Base-by-base conservation (phyloP, 2,329 filamentous ascomycete species). In the Fusarium liriodendri region DNA sequence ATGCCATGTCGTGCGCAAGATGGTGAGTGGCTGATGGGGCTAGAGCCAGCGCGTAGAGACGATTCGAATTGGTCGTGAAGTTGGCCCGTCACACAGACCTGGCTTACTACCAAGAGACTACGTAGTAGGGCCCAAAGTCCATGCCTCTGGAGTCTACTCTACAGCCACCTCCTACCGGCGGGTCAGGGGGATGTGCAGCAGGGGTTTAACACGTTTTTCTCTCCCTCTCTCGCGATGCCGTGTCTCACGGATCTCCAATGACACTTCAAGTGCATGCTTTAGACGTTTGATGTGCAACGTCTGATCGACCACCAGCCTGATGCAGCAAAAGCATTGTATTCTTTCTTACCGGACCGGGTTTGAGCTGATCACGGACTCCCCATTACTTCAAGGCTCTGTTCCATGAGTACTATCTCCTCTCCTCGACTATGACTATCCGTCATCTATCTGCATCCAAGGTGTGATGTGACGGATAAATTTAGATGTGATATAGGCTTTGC, bases 101-200 rank as follows among this genome's bases (percentile, higher is more conserved):
- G 18, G 27, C 47, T 54, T 54, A 52, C 47, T 52, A 52, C 47
- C 25, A 22, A 47, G 42, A 47, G 42, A 47, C 1, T 18, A 47
- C 22, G 42, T 25, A 47, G 42, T 47, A 54, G 47, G 20, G 18
- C 59, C 29, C 25, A 37, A 37, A 10, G 9, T 32, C 29, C 57
- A 29, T 58, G n/a, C 54, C 70, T 66, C 70, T 32, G 29, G 29
- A 32, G 29, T 32, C 29, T 63, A 66, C 63, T 55, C 66, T 57
- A 64, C 66, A 60, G 62, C 74, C 62, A 69, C 66, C 68, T 57
- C 70, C 52, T 62, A 58, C 42, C 60, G 47, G 61, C 63, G 66
- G 71, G 71, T 66, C 75, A 76, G 76, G 76, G 76, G 76, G 74
- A 77, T 77, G 75, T 66, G 73, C 76, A 67, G 60, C 76, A 76